Percentiles rank a stretch among this genome's conserved stretches.
Evolutionary conservation across 345 rosid species (phyloP).

Genomic region (Corchorus olitorius): DNA sequence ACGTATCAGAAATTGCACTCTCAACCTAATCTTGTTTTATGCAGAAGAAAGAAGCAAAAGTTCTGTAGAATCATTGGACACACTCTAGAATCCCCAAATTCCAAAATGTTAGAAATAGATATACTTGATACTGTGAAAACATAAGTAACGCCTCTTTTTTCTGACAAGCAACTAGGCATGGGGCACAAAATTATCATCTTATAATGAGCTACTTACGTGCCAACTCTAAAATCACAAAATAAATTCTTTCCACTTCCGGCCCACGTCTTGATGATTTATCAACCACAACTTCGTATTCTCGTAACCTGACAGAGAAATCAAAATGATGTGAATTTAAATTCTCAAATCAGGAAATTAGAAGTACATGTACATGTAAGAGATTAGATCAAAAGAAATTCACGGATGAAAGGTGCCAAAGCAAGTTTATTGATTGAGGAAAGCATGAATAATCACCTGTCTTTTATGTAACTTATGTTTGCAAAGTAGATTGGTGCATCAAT

Average conservation of each 20-base stretch:
- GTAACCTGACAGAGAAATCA: constrained; percentile 51
- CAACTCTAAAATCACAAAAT: constrained; percentile 91
- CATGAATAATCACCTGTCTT: constrained; percentile 64
- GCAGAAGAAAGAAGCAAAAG: background rate
- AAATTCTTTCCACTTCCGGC: constrained; percentile 79
- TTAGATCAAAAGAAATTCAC: background rate
- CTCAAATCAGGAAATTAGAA: background rate
- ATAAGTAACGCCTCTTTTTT: background rate
- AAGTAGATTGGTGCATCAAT: constrained; percentile 94
- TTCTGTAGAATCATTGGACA: background rate
- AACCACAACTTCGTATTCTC: constrained; percentile 82
- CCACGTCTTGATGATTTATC: constrained; percentile 77
- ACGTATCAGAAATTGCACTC: background rate
- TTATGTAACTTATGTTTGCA: constrained; percentile 92
- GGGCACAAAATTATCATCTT: constrained; percentile 5
- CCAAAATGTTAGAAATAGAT: background rate
- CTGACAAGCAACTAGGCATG: background rate
- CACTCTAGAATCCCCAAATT: background rate
- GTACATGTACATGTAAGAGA: background rate
- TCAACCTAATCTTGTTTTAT: background rate
- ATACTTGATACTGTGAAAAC: background rate
- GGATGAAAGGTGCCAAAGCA: constrained; percentile 7
- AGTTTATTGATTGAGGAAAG: constrained; percentile 17
- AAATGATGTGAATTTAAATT: constrained; percentile 16
- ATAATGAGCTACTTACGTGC: constrained; percentile 67